phyloP scores from a whole-genome alignment of 345 rosid genomes.

The Brassica incana region DNA sequence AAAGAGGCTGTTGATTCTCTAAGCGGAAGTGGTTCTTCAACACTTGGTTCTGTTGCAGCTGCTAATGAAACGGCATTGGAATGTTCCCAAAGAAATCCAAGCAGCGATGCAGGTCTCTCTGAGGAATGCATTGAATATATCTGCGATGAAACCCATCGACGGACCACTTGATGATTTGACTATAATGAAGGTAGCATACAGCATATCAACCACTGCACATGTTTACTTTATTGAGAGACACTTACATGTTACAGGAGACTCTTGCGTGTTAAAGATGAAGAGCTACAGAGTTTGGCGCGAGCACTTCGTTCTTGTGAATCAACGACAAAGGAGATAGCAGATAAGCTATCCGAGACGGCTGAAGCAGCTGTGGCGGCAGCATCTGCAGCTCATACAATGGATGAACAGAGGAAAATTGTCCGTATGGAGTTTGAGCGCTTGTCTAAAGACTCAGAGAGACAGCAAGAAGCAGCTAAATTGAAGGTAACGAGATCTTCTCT shows the following conservation, averaged over 20 bases:
- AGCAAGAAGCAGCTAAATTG: conserved; percentile 49
- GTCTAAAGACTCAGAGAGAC: conserved; percentile 59
- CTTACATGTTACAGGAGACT: conserved; percentile 71
- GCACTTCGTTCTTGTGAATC: conserved; percentile 91
- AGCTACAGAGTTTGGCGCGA: conserved; percentile 77
- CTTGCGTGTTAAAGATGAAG: conserved; percentile 96
- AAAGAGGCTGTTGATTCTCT: conserved; percentile 94
- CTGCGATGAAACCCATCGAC: conserved; percentile 57
- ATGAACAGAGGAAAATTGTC: conserved; percentile 79
- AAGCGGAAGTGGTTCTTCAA: conserved; percentile 86
- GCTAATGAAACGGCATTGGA: conserved; percentile 95
- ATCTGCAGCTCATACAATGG: conserved; percentile 86
- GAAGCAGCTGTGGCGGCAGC: conserved; percentile 99
- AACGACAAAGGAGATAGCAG: conserved; percentile 86
- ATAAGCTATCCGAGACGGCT: conserved; percentile 88
- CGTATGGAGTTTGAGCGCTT: conserved; percentile 74
- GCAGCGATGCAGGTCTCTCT: conserved; percentile 96
- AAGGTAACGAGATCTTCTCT: too few relatives aligned
- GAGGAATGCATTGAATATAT: conserved; percentile 81
- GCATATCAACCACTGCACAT: too few relatives aligned
- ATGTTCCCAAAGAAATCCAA: conserved; percentile 97
- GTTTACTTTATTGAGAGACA: not conserved
- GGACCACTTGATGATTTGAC: conserved; percentile 92
- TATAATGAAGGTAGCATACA: conserved; percentile 73
- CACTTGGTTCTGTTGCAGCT: conserved; percentile 90